Evolutionary conservation across 2,329 filamentous ascomycete genomes (phyloP).

Genomic region (Bipolaris sorokiniana): DNA sequence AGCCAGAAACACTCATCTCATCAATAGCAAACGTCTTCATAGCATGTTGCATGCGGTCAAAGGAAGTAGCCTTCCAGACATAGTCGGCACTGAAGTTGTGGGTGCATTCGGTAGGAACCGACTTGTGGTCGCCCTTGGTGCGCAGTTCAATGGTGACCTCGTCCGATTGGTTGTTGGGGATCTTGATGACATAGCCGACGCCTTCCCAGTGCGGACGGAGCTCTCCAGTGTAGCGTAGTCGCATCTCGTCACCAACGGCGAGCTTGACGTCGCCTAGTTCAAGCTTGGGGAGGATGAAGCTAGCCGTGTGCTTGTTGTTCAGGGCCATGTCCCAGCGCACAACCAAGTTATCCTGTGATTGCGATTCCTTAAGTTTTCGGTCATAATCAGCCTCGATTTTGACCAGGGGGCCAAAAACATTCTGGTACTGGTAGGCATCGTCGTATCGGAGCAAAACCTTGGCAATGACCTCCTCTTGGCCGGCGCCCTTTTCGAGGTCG

Average conservation of each 20-base stretch:
- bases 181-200: conserved; percentile 98
- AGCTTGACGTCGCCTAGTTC: conserved; percentile 98
- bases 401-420: conserved; percentile 95
- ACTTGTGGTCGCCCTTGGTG: conserved; percentile 94
- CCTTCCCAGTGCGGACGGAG: conserved; percentile 93
- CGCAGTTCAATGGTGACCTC: conserved; percentile 95
- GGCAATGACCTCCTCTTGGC: conserved; percentile 92
- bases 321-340: conserved; percentile 94
- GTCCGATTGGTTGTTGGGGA: conserved; percentile 98
- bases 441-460: conserved; percentile 94
- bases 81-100: conserved; percentile 99
- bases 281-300: conserved; percentile 94
- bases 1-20: conserved; percentile 97
- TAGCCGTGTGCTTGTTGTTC: conserved; percentile 96
- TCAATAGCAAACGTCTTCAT: conserved; percentile 99
- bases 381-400: conserved; percentile 99
- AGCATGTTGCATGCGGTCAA: conserved; percentile 97
- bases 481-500: conserved; percentile 88
- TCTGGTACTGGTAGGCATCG: conserved; percentile 97
- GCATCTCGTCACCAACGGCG: conserved; percentile 98
- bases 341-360: conserved; percentile 93
- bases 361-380: conserved; percentile 96
- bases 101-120: conserved; percentile 92
- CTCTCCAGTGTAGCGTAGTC: conserved; percentile 93
- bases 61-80: conserved; percentile 99